Evolutionary conservation across 139 green algal genomes (phyloP).

Genomic region (Chlamydomonas eustigma): DNA sequence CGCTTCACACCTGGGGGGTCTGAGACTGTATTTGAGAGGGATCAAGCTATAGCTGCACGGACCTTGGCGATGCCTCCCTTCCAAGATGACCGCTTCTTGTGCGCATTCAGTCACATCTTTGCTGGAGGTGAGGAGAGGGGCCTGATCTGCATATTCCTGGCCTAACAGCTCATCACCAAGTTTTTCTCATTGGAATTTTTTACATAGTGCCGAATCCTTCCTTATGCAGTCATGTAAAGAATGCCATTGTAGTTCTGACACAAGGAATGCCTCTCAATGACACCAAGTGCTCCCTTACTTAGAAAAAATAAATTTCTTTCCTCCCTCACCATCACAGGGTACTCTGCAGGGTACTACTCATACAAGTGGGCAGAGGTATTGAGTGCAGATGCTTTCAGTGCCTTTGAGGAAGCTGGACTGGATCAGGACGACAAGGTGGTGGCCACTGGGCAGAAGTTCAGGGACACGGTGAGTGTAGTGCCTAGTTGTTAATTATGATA

Average conservation of each 20-base stretch:
- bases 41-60: slow-evolving; percentile 57
- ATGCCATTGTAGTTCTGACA: too few species aligned
- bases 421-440: slow-evolving; percentile 67
- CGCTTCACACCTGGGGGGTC: slow-evolving; percentile 60
- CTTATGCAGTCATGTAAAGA: too few species aligned
- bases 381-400: slow-evolving; percentile 87
- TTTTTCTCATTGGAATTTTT: too few species aligned
- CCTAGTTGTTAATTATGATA: background rate
- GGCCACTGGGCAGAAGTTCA: slow-evolving; percentile 67
- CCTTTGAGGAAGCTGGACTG: slow-evolving; percentile 94
- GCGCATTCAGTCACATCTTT: slow-evolving; percentile 95
- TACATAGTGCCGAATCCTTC: too few species aligned
- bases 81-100: slow-evolving; percentile 93
- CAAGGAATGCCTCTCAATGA: too few species aligned
- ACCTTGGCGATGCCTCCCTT: slow-evolving; percentile 72
- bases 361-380: slow-evolving; percentile 95
- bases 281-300: too few species aligned
- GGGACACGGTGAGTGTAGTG: slow-evolving; percentile 84
- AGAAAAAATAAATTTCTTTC: too few species aligned
- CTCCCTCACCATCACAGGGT: too few species aligned
- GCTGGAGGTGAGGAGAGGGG: slow-evolving; percentile 66
- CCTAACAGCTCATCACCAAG: too few species aligned
- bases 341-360: background rate
- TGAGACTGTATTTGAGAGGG: slow-evolving; percentile 72
- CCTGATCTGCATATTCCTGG: too few species aligned